These are phyloP conservation scores for Kwoniella pini DNA, from an alignment of 768 basidiomycete genomes.

Conservation along the genomic window DNA sequence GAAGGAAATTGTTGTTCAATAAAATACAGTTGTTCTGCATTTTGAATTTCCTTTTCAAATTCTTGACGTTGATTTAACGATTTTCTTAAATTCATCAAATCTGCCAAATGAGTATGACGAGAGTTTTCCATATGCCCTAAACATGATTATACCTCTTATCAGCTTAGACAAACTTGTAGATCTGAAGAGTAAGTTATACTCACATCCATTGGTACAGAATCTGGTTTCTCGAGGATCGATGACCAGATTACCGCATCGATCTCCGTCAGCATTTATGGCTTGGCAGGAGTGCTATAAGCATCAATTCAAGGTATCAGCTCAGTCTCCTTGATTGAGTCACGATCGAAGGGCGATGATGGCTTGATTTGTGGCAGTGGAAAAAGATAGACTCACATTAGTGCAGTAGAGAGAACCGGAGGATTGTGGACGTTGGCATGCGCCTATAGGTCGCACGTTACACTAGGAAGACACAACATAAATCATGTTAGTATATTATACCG, in stretches of 20 bases:
- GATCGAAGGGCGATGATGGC: neutral
- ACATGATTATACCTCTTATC: neutral
- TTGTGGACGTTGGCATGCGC: conserved; percentile 17
- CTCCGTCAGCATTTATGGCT: conserved; percentile 23
- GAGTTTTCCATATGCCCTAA: conserved; percentile 22
- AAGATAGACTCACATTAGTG: conserved; percentile 13
- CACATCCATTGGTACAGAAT: conserved; percentile 22
- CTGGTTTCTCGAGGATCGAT: neutral
- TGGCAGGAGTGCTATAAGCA: conserved; percentile 19
- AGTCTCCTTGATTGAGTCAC: neutral
- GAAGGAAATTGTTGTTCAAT: conserved; percentile 15
- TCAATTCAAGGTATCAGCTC: conserved; percentile 10
- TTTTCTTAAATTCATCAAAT: conserved; percentile 9
- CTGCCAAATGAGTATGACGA: conserved; percentile 5
- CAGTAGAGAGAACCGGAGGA: conserved; percentile 16
- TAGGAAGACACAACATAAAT: neutral
- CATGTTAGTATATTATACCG: neutral
- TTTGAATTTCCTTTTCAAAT: neutral
- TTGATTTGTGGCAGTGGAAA: neutral
- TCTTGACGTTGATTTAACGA: neutral
- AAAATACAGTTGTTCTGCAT: conserved; percentile 5
- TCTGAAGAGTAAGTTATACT: neutral
- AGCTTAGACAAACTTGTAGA: neutral
- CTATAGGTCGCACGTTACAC: conserved; percentile 26
- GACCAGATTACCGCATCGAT: conserved; percentile 20